These are phyloP conservation scores for Tolypocladium ovalisporum DNA, from an alignment of 2,329 filamentous ascomycete species.

Conservation along the genomic window DNA sequence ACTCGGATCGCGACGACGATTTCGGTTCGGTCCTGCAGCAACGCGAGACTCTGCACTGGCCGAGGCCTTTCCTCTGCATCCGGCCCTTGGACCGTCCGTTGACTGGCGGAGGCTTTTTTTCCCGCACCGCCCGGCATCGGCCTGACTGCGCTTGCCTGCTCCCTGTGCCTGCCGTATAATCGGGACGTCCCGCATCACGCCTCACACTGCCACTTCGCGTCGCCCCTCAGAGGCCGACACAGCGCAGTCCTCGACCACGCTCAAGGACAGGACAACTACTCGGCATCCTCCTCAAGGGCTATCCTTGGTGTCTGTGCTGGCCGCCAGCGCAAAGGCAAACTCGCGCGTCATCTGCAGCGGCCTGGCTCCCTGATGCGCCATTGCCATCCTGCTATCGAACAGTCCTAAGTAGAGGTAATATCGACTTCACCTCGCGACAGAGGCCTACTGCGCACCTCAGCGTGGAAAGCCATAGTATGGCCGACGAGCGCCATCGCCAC, in stretches of 20 bases:
- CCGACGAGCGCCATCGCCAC: slow-evolving; percentile 26
- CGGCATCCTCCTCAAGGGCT: neutral
- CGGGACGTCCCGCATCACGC: neutral
- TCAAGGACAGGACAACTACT: neutral
- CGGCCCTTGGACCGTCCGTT: neutral
- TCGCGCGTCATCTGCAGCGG: neutral
- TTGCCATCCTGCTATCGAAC: slow-evolving; percentile 5
- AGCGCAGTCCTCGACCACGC: neutral
- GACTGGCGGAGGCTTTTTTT: neutral
- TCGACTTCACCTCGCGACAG: slow-evolving; percentile 9
- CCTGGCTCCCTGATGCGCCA: slow-evolving; percentile 3
- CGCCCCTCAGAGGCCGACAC: neutral
- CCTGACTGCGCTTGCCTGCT: neutral
- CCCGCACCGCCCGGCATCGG: neutral
- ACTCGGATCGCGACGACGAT: slow-evolving; percentile 1
- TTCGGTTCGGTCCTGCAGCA: neutral
- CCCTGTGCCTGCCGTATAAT: neutral
- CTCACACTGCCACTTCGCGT: neutral
- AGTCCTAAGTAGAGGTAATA: neutral
- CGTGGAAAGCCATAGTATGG: slow-evolving; percentile 21
- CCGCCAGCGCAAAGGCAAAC: neutral
- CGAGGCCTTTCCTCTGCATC: neutral
- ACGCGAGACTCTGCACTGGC: neutral
- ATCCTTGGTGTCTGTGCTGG: neutral
- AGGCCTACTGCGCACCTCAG: slow-evolving; percentile 12